These are phyloP conservation scores for Plectranthus barbatus DNA, from an alignment of 257 asterid genomes.

Conservation along the genomic window DNA sequence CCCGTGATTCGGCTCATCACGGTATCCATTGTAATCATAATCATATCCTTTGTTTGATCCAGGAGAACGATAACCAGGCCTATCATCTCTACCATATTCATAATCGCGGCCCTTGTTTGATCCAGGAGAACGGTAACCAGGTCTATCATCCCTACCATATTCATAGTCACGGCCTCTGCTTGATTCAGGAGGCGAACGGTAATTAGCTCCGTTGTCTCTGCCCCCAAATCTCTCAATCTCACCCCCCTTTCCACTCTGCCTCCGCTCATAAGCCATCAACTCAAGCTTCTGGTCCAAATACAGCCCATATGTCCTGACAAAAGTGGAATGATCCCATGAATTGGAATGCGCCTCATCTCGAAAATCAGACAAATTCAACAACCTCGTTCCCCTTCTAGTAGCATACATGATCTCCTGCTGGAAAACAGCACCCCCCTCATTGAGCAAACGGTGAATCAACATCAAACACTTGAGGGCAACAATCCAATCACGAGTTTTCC, in stretches of 20 bases:
- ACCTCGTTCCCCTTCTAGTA: slow-evolving; percentile 63
- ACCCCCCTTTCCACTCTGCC: slow-evolving; percentile 34
- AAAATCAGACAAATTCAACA: slow-evolving; percentile 70
- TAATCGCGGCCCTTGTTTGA: slow-evolving; percentile 39
- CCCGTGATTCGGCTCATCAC: slow-evolving; percentile 41
- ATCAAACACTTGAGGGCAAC: slow-evolving; percentile 76
- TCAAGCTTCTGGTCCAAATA: slow-evolving; percentile 77
- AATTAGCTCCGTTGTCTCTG: slow-evolving; percentile 32
- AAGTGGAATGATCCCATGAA: slow-evolving; percentile 77
- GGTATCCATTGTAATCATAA: slow-evolving; percentile 44
- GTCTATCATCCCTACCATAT: slow-evolving; percentile 32
- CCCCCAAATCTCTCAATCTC: slow-evolving; percentile 37
- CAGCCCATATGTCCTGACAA: slow-evolving; percentile 58
- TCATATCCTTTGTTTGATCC: slow-evolving; percentile 44
- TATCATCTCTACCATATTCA: slow-evolving; percentile 50
- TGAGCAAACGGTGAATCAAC: slow-evolving; percentile 57
- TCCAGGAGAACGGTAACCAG: slow-evolving; percentile 35
- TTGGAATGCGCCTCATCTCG: slow-evolving; percentile 84
- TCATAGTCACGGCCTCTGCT: background rate
- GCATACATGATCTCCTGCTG: slow-evolving; percentile 77
- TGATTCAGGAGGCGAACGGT: slow-evolving; percentile 47
- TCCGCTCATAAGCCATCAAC: slow-evolving; percentile 46
- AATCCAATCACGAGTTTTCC: slow-evolving; percentile 83
- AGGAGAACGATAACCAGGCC: slow-evolving; percentile 34
- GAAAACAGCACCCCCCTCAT: slow-evolving; percentile 56